A percentile compares a stretch with the other conserved stretches of the same genome.
These are phyloP conservation scores for Cyclocybe aegerita DNA, from an alignment of 768 basidiomycete species.

Conservation along the genomic window DNA sequence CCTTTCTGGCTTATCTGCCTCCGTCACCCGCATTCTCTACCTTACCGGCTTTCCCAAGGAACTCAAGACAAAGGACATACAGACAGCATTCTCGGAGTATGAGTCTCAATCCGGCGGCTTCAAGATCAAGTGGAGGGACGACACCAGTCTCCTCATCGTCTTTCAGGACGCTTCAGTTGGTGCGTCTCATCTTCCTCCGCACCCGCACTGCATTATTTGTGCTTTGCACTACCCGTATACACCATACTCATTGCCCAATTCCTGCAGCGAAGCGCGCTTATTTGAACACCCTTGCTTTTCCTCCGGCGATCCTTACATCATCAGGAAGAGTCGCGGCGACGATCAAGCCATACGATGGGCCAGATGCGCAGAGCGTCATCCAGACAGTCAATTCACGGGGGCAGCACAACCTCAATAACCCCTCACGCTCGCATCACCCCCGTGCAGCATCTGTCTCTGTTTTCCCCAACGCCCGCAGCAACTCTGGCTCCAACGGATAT, in stretches of 20 bases:
- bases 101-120: slow-evolving; percentile 86
- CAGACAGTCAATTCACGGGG: slow-evolving; percentile 79
- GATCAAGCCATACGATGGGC: slow-evolving; percentile 91
- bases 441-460: slow-evolving; percentile 68
- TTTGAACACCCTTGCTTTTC: slow-evolving; percentile 83
- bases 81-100: slow-evolving; percentile 87
- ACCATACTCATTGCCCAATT: slow-evolving; percentile 3
- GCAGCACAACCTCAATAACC: slow-evolving; percentile 56
- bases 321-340: slow-evolving; percentile 50
- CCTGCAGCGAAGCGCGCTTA: slow-evolving; percentile 89
- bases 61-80: slow-evolving; percentile 97
- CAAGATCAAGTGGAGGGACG: slow-evolving; percentile 99
- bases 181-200: slow-evolving; percentile 43
- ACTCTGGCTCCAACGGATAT: slow-evolving; percentile 36
- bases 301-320: slow-evolving; percentile 68
- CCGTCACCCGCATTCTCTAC: slow-evolving; percentile 92
- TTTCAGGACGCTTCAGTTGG: slow-evolving; percentile 89
- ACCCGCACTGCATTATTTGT: slow-evolving; percentile 1
- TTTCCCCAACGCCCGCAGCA: slow-evolving; percentile 52
- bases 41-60: slow-evolving; percentile 92
- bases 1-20: slow-evolving; percentile 84
- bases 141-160: slow-evolving; percentile 92
- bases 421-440: slow-evolving; percentile 69
- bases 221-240: neutral
- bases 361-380: slow-evolving; percentile 87